Base-by-base conservation (phyloP, 345 rosid species). In the Syzygium grande region DNA sequence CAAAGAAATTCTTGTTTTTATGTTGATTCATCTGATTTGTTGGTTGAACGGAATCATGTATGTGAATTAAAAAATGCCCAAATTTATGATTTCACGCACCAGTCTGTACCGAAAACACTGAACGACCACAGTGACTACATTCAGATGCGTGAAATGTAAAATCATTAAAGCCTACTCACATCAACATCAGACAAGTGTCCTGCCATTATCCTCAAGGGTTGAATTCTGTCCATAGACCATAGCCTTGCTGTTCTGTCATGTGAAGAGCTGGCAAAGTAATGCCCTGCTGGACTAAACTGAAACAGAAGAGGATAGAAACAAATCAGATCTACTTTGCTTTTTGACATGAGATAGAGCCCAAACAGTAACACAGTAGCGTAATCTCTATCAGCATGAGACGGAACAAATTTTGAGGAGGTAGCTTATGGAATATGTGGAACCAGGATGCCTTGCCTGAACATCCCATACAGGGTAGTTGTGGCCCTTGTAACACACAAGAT, bases 381-480 rank as follows among this genome's bases (percentile, higher is more conserved):
- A 38, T 22, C 80, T 73, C 80, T 73, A 38, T 73, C 49, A 73
- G 80, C 49, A 38, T 73, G 80, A 38, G 2, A 73, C 19, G 49
- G 27, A 38, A 38, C 73, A 61, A 51, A 83, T 84, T 46, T 84
- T 84, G 84, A 83, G 56, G 49, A 41, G 15, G 14, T 21, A 85
- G 17, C 65, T 53, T 38, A 54, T 59, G 61, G 87, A 46, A 59
- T 27, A 63, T 84, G 83, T 27, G 29, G 49, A 52, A 86, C 25
- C 27, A 61, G 78, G 25, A 68, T 68, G 53, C 49, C 41, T 86
- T 92, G 97, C 99, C 98, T 98, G 96, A 87, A 92, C 99, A 91
- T 97, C 99, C 98, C 99, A 97, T n/a, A 98, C 99, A 87, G 99
- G 98, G 91, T 96, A 98, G 90, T 98, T 98, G 86, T 98, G 99